These are phyloP conservation scores for Hyaloscypha hepaticicola DNA, from an alignment of 495 filamentous ascomycete genomes.

Conservation along the genomic window DNA sequence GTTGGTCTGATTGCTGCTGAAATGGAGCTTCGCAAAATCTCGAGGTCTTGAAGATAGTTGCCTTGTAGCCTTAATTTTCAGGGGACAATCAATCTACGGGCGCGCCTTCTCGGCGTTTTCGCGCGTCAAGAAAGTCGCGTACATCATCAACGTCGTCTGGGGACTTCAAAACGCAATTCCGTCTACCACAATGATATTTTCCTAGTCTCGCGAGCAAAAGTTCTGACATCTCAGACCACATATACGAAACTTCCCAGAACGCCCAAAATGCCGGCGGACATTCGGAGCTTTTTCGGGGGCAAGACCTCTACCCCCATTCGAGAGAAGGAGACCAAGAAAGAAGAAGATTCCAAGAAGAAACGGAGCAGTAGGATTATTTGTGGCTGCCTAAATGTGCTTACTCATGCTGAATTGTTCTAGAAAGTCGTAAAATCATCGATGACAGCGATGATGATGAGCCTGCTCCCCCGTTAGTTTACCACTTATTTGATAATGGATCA, in stretches of 20 bases:
- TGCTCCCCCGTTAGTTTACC: slow-evolving; percentile 17
- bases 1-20: slow-evolving; percentile 5
- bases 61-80: slow-evolving; percentile 2
- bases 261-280: slow-evolving; percentile 67
- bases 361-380: slow-evolving; percentile 31
- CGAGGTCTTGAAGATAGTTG: not conserved
- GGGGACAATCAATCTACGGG: slow-evolving; percentile 63
- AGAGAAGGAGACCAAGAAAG: slow-evolving; percentile 42
- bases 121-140: slow-evolving; percentile 70
- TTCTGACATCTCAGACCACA: not conserved
- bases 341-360: slow-evolving; percentile 46
- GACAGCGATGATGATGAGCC: slow-evolving; percentile 73
- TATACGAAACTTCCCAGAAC: not conserved
- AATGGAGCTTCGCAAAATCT: slow-evolving; percentile 13
- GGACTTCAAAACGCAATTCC: slow-evolving; percentile 24
- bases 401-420: slow-evolving; percentile 36
- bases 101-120: slow-evolving; percentile 48
- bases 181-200: not conserved
- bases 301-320: slow-evolving; percentile 53
- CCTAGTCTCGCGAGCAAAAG: not conserved
- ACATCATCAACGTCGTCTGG: slow-evolving; percentile 74
- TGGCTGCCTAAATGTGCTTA: not conserved
- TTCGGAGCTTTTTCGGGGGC: slow-evolving; percentile 75
- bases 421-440: slow-evolving; percentile 68
- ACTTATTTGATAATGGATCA: not conserved